Conservation (phyloP, 306 rosid species). For the Trichosanthes truncata region DNA sequence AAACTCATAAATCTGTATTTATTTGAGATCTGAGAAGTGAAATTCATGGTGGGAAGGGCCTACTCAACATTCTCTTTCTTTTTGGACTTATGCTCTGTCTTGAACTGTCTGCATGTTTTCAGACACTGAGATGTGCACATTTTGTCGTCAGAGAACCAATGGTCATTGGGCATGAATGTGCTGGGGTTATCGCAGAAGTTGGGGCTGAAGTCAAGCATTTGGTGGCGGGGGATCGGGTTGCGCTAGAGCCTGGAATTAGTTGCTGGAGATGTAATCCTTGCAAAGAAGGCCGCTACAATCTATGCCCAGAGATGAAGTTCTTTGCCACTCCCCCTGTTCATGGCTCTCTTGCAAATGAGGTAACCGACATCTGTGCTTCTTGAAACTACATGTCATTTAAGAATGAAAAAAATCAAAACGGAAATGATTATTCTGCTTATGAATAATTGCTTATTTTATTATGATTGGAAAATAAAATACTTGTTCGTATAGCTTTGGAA, state of each 20-base stretch:
- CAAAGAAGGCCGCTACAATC: constrained; percentile 75
- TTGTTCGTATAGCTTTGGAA: background rate
- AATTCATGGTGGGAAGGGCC: background rate
- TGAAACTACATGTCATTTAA: background rate
- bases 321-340: constrained; percentile 86
- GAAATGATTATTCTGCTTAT: background rate
- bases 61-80: background rate
- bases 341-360: constrained; percentile 94
- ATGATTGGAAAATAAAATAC: background rate
- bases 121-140: constrained; percentile 71
- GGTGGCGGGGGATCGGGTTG: constrained; percentile 65
- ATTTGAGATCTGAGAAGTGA: background rate
- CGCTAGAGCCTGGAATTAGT: constrained; percentile 81
- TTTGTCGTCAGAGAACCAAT: constrained; percentile 76
- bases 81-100: background rate
- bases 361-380: constrained; percentile 15
- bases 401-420: background rate
- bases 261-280: constrained; percentile 73
- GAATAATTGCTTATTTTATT: background rate
- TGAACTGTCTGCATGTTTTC: constrained; percentile 17
- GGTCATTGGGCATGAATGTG: constrained; percentile 96
- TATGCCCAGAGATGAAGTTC: constrained; percentile 82
- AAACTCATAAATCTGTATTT: background rate
- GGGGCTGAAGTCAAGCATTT: constrained; percentile 53
- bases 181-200: constrained; percentile 77